phyloP scores from a whole-genome alignment of 129 eudicot species.

The Deinandra increscens region DNA sequence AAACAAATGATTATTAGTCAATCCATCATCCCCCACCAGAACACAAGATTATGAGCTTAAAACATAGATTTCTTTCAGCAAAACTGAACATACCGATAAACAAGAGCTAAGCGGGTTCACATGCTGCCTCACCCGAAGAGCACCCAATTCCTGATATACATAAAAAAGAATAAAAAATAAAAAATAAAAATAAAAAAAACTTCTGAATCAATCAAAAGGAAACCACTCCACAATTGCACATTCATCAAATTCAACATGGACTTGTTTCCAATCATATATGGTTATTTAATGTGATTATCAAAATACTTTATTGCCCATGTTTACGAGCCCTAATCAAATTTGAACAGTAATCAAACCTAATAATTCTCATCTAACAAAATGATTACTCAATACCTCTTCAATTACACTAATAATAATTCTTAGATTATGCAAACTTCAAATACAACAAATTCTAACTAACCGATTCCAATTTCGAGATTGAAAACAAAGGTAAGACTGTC shows the following conservation, averaged over 20 bases:
- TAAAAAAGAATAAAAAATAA: too few relatives aligned
- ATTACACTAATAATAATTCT: background rate
- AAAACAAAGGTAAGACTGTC: too few relatives aligned
- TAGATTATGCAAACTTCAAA: too few relatives aligned
- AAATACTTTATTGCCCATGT: background rate
- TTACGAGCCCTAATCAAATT: background rate
- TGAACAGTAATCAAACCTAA: background rate
- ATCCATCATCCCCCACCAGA: slow-evolving; percentile 11
- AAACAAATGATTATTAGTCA: background rate
- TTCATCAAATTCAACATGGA: slow-evolving; percentile 5
- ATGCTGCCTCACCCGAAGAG: slow-evolving; percentile 56
- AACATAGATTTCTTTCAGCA: slow-evolving; percentile 5
- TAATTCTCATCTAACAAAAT: background rate
- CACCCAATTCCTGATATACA: slow-evolving; percentile 49
- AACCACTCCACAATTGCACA: background rate
- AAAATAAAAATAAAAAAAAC: background rate
- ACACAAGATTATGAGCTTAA: background rate
- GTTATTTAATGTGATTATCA: slow-evolving; percentile 1
- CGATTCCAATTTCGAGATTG: too few relatives aligned
- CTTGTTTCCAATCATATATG: background rate
- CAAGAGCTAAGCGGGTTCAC: slow-evolving; percentile 58
- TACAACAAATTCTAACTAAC: too few relatives aligned
- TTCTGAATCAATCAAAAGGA: background rate
- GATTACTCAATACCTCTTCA: background rate
- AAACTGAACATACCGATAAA: slow-evolving; percentile 12